These are phyloP conservation scores for Noccaea caerulescens DNA, from an alignment of 345 rosid genomes.

Conservation along the genomic window DNA sequence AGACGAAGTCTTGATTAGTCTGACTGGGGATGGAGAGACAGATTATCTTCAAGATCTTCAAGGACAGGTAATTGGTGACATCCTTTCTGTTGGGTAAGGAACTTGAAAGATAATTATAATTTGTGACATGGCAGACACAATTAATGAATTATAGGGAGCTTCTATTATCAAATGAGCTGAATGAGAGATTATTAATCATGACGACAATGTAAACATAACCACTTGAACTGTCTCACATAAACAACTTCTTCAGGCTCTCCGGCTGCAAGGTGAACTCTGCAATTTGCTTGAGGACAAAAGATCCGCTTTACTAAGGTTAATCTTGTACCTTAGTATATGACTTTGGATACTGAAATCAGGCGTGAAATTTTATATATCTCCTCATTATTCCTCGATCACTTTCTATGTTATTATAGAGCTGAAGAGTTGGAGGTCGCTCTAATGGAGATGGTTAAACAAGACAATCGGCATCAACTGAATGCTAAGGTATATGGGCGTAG, in stretches of 20 bases:
- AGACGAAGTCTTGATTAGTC: slow-evolving; percentile 65
- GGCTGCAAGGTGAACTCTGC: slow-evolving; percentile 87
- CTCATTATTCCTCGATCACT: slow-evolving; percentile 11
- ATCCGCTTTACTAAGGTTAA: slow-evolving; percentile 80
- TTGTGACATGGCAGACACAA: not conserved
- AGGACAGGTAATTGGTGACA: slow-evolving; percentile 68
- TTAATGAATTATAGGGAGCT: not conserved
- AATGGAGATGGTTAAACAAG: slow-evolving; percentile 99
- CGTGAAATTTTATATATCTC: slow-evolving; percentile 16
- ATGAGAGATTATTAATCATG: not conserved
- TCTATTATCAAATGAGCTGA: not conserved
- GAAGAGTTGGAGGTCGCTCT: slow-evolving; percentile 97
- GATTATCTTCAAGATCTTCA: slow-evolving; percentile 82
- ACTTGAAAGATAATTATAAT: not conserved
- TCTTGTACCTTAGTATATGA: slow-evolving; percentile 23
- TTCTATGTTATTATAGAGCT: slow-evolving; percentile 59
- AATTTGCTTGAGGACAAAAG: slow-evolving; percentile 88
- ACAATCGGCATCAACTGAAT: slow-evolving; percentile 79
- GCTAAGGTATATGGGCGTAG: slow-evolving; percentile 62
- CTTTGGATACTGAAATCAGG: slow-evolving; percentile 10
- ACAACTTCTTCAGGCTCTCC: slow-evolving; percentile 61
- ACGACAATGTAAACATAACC: not conserved
- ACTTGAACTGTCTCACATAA: slow-evolving; percentile 7
- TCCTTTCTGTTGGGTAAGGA: slow-evolving; percentile 22
- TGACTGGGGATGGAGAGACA: slow-evolving; percentile 66